These are phyloP conservation scores for Phaffomyces antillensis DNA, from an alignment of 805 yeast genomes.

Conservation along the genomic window DNA sequence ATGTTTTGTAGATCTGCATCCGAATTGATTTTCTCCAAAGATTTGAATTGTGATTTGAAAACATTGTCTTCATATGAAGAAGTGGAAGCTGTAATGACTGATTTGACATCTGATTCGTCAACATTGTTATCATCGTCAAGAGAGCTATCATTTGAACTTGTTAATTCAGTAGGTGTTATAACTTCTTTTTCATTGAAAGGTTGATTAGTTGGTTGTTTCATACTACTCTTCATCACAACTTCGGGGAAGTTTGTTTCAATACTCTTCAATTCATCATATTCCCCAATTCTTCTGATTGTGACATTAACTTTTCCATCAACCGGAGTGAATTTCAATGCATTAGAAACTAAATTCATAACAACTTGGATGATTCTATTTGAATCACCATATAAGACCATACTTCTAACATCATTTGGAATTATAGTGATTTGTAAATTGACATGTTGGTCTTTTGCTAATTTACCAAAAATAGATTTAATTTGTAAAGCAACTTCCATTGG, in stretches of 20 bases:
- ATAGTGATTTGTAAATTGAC: slow-evolving; percentile 60
- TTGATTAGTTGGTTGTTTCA: neutral
- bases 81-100: slow-evolving; percentile 21
- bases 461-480: slow-evolving; percentile 76
- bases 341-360: slow-evolving; percentile 86
- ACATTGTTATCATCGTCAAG: slow-evolving; percentile 8
- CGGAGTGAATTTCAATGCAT: slow-evolving; percentile 88
- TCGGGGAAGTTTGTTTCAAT: slow-evolving; percentile 31
- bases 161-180: neutral
- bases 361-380: slow-evolving; percentile 86
- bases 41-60: slow-evolving; percentile 35
- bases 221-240: slow-evolving; percentile 29
- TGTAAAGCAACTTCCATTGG: slow-evolving; percentile 79
- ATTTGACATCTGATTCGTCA: slow-evolving; percentile 14
- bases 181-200: neutral
- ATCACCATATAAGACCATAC: slow-evolving; percentile 75
- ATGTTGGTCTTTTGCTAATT: slow-evolving; percentile 69
- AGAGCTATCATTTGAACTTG: slow-evolving; percentile 9
- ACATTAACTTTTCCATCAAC: slow-evolving; percentile 77
- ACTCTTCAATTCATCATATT: slow-evolving; percentile 53
- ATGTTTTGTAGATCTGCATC: slow-evolving; percentile 9
- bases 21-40: slow-evolving; percentile 8
- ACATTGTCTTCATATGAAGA: slow-evolving; percentile 37
- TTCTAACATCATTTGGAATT: slow-evolving; percentile 52
- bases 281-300: slow-evolving; percentile 55